Evolutionary conservation across 441 rosid species (phyloP).

Genomic region (Populus hybrid): DNA sequence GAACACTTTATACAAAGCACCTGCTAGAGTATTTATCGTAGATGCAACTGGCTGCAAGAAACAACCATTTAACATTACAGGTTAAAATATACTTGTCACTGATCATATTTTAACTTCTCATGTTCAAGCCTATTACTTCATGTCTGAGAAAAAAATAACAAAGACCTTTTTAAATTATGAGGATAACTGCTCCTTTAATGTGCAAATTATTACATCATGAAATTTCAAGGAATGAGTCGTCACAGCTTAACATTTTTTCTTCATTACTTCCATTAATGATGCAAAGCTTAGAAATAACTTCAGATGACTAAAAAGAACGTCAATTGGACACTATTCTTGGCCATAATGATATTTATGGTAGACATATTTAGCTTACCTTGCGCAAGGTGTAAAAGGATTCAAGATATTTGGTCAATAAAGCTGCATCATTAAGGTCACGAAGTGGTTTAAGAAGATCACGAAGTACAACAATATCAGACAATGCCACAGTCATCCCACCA

Average conservation of each 20-base stretch:
- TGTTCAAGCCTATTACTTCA: not conserved
- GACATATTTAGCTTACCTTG: slow-evolving; percentile 44
- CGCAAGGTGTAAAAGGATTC: slow-evolving; percentile 88
- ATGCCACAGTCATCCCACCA: slow-evolving; percentile 92
- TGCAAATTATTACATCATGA: not conserved
- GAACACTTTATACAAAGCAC: slow-evolving; percentile 77
- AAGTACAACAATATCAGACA: slow-evolving; percentile 77
- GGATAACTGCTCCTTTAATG: not conserved
- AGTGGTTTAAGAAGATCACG: slow-evolving; percentile 73
- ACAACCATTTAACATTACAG: not conserved
- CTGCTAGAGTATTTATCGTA: slow-evolving; percentile 77
- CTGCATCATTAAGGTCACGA: slow-evolving; percentile 52
- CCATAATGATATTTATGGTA: not conserved
- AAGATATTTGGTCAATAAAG: slow-evolving; percentile 65
- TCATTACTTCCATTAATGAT: not conserved
- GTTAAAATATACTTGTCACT: not conserved
- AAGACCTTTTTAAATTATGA: not conserved
- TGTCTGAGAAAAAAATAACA: not conserved
- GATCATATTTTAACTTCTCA: not conserved
- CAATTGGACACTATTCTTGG: not conserved
- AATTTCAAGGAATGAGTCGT: not conserved
- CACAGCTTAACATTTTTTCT: not conserved
- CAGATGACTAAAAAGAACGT: not conserved
- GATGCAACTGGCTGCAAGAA: slow-evolving; percentile 74
- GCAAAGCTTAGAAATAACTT: not conserved